These are phyloP conservation scores for Penicillium sp. DNA, from an alignment of 2,329 filamentous ascomycete genomes.

Conservation along the genomic window DNA sequence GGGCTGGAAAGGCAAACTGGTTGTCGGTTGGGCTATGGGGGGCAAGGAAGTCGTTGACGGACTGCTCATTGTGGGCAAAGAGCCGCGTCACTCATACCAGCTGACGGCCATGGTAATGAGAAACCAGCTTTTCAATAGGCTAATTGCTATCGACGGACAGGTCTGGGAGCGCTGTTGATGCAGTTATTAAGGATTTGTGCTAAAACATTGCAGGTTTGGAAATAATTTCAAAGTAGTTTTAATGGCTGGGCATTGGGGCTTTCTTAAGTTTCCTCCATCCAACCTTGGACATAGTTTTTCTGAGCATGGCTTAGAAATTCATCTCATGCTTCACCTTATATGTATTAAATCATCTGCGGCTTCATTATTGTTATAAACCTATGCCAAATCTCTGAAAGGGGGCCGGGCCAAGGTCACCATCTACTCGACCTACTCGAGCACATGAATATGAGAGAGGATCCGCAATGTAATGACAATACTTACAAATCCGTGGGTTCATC, in stretches of 20 bases:
- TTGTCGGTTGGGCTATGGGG: conserved; percentile 76
- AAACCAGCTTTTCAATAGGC: conserved; percentile 78
- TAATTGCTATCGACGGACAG: conserved; percentile 74
- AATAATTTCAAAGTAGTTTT: conserved; percentile 2
- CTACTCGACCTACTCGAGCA: not conserved
- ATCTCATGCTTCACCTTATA: not conserved
- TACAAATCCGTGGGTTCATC: conserved; percentile 13
- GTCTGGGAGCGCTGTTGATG: conserved; percentile 77
- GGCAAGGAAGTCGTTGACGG: conserved; percentile 73
- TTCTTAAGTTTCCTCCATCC: too few species aligned
- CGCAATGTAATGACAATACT: not conserved
- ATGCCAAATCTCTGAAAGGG: not conserved
- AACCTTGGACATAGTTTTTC: too few species aligned
- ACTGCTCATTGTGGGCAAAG: conserved; percentile 62
- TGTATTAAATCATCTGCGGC: not conserved
- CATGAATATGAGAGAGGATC: not conserved
- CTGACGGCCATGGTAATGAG: conserved; percentile 71
- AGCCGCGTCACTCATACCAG: conserved; percentile 54
- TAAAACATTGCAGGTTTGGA: conserved; percentile 28
- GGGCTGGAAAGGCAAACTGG: conserved; percentile 80
- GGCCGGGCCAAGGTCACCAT: not conserved
- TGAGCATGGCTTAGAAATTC: not conserved
- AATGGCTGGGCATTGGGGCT: not conserved
- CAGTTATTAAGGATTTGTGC: conserved; percentile 10
- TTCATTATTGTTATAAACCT: not conserved